Conservation (phyloP, 1,284 basidiomycete genomes). For the Ceratobasidium sp. region DNA sequence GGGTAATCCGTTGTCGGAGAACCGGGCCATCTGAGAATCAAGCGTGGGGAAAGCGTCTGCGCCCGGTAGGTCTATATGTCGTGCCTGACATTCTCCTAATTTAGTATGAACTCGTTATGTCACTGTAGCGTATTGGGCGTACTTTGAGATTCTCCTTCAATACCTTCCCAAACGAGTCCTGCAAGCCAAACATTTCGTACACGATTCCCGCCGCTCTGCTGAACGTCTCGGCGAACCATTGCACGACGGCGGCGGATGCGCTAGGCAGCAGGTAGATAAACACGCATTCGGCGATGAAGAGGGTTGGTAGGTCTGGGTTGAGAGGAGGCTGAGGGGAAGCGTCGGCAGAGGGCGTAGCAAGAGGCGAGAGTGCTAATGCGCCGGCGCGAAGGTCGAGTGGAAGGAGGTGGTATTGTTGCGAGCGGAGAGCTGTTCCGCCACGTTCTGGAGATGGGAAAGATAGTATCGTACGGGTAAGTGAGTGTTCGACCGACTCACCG, state of each 20-base stretch:
- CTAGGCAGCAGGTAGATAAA: conserved; percentile 86
- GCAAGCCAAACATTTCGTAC: conserved; percentile 92
- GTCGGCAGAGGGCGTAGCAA: conserved; percentile 58
- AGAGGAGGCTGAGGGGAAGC: conserved; percentile 60
- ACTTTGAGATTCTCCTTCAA: conserved; percentile 90
- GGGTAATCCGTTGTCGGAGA: conserved; percentile 69
- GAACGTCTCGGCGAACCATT: conserved; percentile 80
- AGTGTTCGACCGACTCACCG: conserved; percentile 49
- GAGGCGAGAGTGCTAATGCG: conserved; percentile 51
- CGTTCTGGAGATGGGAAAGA: conserved; percentile 61
- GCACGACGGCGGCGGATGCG: conserved; percentile 71
- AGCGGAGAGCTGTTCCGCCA: conserved; percentile 77
- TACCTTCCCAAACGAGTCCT: conserved; percentile 87
- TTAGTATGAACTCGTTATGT: conserved; percentile 63
- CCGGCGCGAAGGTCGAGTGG: conserved; percentile 79
- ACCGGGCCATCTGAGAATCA: conserved; percentile 71
- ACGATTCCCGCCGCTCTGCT: conserved; percentile 63
- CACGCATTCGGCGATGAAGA: conserved; percentile 92
- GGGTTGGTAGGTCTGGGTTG: conserved; percentile 77
- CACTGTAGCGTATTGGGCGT: conserved; percentile 34
- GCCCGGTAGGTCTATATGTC: conserved; percentile 82
- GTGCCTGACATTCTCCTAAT: conserved; percentile 63
- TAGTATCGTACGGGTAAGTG: not conserved
- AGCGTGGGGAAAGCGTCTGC: conserved; percentile 72
- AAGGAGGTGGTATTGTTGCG: conserved; percentile 78